Evolutionary conservation across 2,329 filamentous ascomycete species (phyloP).

Genomic region (Claviceps africana): DNA sequence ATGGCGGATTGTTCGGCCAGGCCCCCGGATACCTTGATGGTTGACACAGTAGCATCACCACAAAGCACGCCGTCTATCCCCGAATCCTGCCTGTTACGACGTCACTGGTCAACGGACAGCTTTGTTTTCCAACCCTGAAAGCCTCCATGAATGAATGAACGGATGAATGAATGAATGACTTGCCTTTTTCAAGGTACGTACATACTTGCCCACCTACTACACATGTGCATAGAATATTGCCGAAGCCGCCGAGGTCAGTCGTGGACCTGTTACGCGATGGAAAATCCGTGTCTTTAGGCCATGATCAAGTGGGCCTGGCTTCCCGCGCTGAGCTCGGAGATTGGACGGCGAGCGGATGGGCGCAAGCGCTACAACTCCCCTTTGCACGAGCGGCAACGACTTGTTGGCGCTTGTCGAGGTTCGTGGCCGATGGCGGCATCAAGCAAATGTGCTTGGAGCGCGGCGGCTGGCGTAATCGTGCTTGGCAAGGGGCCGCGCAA

Average conservation of each 20-base stretch:
- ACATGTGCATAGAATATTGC: not conserved
- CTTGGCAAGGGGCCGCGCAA: not conserved
- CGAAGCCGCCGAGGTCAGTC: not conserved
- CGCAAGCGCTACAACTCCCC: not conserved
- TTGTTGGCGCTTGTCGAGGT: not conserved
- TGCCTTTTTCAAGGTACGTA: not conserved
- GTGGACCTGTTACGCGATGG: not conserved
- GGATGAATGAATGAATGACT: not conserved
- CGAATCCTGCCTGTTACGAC: not conserved
- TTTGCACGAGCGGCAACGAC: not conserved
- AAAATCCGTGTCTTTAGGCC: not conserved
- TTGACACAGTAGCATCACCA: not conserved
- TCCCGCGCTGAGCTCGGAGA: not conserved
- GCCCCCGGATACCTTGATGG: too few relatives aligned
- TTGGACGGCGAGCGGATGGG: not conserved
- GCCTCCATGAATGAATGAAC: not conserved
- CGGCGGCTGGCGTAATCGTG: not conserved
- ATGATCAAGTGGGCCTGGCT: conserved; percentile 1
- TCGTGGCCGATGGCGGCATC: not conserved
- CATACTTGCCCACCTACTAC: not conserved
- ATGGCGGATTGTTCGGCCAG: not conserved
- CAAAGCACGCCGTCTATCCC: not conserved
- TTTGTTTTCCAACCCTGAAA: not conserved
- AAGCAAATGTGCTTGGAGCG: not conserved
- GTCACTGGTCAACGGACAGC: not conserved